Base-by-base conservation (phyloP, 805 yeast species). In the Metschnikowia arizonensis region DNA sequence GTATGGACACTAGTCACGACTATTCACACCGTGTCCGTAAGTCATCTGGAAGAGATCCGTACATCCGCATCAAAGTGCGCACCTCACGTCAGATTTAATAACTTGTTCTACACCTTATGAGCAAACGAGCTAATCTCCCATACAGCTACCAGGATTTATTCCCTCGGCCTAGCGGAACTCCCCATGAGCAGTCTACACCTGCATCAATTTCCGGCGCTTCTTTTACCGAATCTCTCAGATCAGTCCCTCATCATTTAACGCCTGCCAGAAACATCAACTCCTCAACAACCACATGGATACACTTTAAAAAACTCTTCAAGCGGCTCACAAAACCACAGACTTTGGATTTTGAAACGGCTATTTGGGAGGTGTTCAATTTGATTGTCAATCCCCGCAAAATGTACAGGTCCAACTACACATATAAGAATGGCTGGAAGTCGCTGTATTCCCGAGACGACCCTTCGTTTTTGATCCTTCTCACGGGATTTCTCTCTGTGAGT, bases 381-480 rank as follows among this genome's bases (percentile, higher is more conserved):
- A 69, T 89, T 12, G 69, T 81, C 23, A 78, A 82, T 33, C 97
- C 97, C 1, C 79, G 83, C 56, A 82, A 86, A 50, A 95, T 89
- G 57, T 89, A 85, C 68, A 76, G 86, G 51, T 78, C 89, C 17
- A 77, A 88, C 48, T 88, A 86, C 60, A 67, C 65, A 50, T 88
- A 86, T 59, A 89, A 87, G 53, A 91, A 85, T 46, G 56, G 59
- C 24, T 63, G 63, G 17, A 82, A 80, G 57, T 78, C 83, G 55
- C 78, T 80, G 52, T 88, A 95, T 83, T 82, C 95, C 1, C 74
- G 97, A 52, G 97, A 90, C 63, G 97, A 89, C 63, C 97, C 97
- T 0, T 82, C 93, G 23, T 89, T 90, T 59, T 80, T 87, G 50
- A 76, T 90, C 26, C 67, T 90, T 33, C 69, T 89, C 42, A 76